Conservation (phyloP, 768 basidiomycete genomes). For the Pulveroboletus ravenelii region DNA sequence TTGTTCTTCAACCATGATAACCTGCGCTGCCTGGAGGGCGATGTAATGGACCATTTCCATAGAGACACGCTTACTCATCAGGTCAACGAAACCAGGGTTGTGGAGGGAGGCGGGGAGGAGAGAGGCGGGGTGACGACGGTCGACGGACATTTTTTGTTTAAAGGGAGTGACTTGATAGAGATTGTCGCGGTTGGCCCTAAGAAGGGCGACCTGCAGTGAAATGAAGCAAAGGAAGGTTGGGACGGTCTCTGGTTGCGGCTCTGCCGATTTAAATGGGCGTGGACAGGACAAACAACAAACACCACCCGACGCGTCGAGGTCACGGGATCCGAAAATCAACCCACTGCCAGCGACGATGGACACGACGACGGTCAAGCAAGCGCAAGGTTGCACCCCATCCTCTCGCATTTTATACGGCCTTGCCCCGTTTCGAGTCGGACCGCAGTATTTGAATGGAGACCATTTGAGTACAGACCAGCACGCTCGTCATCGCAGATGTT, state of each 20-base stretch:
- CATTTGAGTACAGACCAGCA: background rate
- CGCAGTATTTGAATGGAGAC: background rate
- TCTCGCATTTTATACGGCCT: background rate
- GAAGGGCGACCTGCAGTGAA: background rate
- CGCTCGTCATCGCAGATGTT: constrained; percentile 4
- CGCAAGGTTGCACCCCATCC: background rate
- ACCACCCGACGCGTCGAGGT: constrained; percentile 18
- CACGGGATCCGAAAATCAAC: constrained; percentile 28
- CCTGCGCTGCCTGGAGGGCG: constrained; percentile 69
- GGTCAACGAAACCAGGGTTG: constrained; percentile 73
- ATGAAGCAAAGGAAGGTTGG: constrained; percentile 14
- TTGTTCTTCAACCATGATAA: constrained; percentile 64
- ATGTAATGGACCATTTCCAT: constrained; percentile 84
- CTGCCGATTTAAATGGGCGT: constrained; percentile 10
- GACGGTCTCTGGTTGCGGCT: background rate
- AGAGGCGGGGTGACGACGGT: constrained; percentile 68
- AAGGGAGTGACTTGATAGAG: constrained; percentile 33
- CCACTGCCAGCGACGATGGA: background rate
- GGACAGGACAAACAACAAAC: constrained; percentile 13
- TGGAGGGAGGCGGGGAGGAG: constrained; percentile 73
- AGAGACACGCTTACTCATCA: constrained; percentile 74
- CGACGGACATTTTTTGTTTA: constrained; percentile 25
- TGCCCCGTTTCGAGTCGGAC: background rate
- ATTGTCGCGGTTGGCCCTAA: constrained; percentile 17
- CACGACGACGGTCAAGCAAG: background rate